Conservation (phyloP, 2,329 filamentous ascomycete species). For the Furcasterigmium furcatum region DNA sequence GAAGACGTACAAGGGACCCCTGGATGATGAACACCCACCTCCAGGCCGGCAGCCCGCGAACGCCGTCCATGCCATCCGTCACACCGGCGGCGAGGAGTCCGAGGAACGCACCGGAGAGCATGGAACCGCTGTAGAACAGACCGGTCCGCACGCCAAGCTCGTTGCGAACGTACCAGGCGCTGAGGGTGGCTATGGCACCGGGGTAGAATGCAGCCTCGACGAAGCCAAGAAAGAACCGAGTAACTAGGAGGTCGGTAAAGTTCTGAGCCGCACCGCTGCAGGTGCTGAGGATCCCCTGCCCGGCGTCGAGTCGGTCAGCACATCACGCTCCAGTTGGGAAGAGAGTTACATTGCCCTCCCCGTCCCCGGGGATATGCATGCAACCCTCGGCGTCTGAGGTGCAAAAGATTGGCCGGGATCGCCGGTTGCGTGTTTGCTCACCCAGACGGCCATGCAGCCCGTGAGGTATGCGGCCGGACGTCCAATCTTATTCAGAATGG, state of each 20-base stretch:
- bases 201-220: constrained; percentile 12
- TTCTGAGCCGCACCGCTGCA: constrained; percentile 8
- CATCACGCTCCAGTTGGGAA: constrained; percentile 1
- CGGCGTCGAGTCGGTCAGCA: neutral
- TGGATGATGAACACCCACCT: constrained; percentile 71
- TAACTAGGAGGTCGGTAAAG: constrained; percentile 7
- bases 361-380: neutral
- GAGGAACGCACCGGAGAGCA: constrained; percentile 16
- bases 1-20: constrained; percentile 42
- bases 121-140: constrained; percentile 11
- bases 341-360: too few relatives aligned
- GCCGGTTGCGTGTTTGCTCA: neutral
- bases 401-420: neutral
- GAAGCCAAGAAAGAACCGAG: constrained; percentile 9
- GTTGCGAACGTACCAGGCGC: constrained; percentile 8
- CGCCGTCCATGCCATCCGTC: constrained; percentile 10
- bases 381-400: neutral
- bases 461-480: constrained; percentile 23
- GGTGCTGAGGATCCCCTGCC: constrained; percentile 9
- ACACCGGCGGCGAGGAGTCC: constrained; percentile 16
- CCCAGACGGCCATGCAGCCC: constrained; percentile 27
- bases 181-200: neutral
- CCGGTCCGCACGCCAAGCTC: constrained; percentile 10
- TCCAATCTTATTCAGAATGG: constrained; percentile 24
- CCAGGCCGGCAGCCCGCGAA: constrained; percentile 33